Evolutionary conservation across 2,329 filamentous ascomycete species (phyloP).

Genomic region (Microsporum audouinii): DNA sequence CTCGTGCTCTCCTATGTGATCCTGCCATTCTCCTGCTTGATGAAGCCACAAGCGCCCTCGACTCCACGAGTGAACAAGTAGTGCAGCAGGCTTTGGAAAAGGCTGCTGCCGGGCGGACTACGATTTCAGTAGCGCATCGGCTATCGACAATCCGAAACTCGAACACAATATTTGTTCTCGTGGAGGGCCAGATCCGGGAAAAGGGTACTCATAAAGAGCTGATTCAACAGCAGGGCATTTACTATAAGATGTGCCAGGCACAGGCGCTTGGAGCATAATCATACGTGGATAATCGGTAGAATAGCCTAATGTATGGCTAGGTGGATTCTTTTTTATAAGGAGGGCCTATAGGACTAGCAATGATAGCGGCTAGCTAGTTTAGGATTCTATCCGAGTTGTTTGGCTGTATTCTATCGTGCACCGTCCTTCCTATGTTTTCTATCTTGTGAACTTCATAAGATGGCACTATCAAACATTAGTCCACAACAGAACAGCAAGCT

Average conservation of each 20-base stretch:
- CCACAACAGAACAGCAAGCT: too few species aligned
- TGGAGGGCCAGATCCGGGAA: constrained; percentile 30
- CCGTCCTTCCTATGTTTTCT: too few species aligned
- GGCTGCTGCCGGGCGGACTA: constrained; percentile 64
- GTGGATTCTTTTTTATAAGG: too few species aligned
- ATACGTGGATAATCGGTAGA: too few species aligned
- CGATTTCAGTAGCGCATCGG: constrained; percentile 79
- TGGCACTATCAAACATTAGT: too few species aligned
- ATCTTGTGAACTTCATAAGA: too few species aligned
- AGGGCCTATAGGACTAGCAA: too few species aligned
- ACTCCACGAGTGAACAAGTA: constrained; percentile 27
- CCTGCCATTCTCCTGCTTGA: constrained; percentile 32
- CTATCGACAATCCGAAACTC: constrained; percentile 73
- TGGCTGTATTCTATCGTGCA: too few species aligned
- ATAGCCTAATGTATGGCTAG: too few species aligned
- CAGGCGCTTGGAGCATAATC: too few species aligned
- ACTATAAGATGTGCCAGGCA: constrained; percentile 7
- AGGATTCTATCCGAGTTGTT: too few species aligned
- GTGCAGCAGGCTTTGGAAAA: constrained; percentile 23
- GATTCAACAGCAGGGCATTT: constrained; percentile 21
- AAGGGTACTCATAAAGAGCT: constrained; percentile 32
- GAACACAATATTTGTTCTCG: constrained; percentile 65
- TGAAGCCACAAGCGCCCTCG: constrained; percentile 34
- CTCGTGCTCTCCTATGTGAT: constrained; percentile 31
- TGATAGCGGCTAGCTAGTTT: too few species aligned